These are phyloP conservation scores for Fomitopsis palustris DNA, from an alignment of 1,284 basidiomycete genomes.

Conservation along the genomic window DNA sequence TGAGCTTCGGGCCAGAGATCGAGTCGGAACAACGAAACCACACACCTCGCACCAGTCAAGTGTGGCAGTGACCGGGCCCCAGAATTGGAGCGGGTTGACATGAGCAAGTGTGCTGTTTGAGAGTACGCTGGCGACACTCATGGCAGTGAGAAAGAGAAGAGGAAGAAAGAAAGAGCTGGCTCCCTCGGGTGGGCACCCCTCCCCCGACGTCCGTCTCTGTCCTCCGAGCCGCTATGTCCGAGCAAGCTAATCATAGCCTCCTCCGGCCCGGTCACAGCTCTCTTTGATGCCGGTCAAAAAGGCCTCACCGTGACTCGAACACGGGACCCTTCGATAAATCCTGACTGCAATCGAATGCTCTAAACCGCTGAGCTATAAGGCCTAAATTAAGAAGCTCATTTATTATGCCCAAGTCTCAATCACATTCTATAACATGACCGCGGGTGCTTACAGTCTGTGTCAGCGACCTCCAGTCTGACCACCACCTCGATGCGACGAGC, in stretches of 20 bases:
- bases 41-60: slow-evolving; percentile 69
- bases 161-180: neutral
- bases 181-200: neutral
- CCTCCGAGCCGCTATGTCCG: neutral
- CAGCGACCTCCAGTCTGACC: neutral
- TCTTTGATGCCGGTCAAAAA: neutral
- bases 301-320: neutral
- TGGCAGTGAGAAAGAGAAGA: slow-evolving; percentile 1
- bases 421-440: no score
- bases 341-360: neutral
- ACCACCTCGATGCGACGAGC: slow-evolving; percentile 9
- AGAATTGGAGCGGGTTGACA: slow-evolving; percentile 27
- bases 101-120: slow-evolving; percentile 10
- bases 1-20: slow-evolving; percentile 1
- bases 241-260: no score
- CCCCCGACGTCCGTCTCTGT: neutral
- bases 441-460: no score
- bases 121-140: slow-evolving; percentile 13
- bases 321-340: no score
- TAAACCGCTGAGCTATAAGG: neutral
- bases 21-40: neutral
- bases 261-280: no score
- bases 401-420: no score
- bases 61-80: slow-evolving; percentile 65
- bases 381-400: no score